Percentiles rank a stretch among this genome's conserved stretches.
These are phyloP conservation scores for Hyaloscypha variabilis DNA, from an alignment of 495 filamentous ascomycete genomes.

Conservation along the genomic window DNA sequence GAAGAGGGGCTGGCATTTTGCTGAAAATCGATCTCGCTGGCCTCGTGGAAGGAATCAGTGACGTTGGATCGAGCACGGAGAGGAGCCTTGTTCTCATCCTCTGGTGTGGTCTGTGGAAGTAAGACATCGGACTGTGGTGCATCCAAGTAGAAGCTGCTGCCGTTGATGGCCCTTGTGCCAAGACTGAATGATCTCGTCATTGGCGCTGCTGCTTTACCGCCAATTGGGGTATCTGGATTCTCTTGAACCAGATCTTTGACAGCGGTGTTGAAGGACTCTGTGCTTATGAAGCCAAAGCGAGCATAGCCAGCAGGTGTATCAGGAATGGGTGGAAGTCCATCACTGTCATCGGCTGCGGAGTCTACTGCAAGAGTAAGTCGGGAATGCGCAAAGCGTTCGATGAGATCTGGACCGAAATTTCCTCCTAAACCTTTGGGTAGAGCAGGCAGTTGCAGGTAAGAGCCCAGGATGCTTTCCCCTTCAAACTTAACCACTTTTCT, in stretches of 20 bases:
- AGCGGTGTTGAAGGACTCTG: constrained; percentile 21
- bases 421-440: constrained; percentile 1
- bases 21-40: neutral
- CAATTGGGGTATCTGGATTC: constrained; percentile 26
- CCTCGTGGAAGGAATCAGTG: constrained; percentile 5
- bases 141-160: neutral
- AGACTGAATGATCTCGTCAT: neutral
- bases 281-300: constrained; percentile 9
- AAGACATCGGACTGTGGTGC: neutral
- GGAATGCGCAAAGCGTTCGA: neutral
- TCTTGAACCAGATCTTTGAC: constrained; percentile 25
- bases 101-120: neutral
- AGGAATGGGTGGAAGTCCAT: constrained; percentile 9
- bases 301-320: constrained; percentile 16
- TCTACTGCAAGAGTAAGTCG: constrained; percentile 1
- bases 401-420: neutral
- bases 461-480: neutral
- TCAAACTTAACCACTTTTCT: neutral
- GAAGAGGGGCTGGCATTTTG: neutral
- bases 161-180: neutral
- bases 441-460: neutral
- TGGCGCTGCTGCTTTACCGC: constrained; percentile 16
- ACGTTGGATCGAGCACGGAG: constrained; percentile 3
- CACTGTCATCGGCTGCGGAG: constrained; percentile 5
- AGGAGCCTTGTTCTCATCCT: neutral